Conservation (phyloP, 495 filamentous ascomycete species). For the Alectoria sarmentosa region DNA sequence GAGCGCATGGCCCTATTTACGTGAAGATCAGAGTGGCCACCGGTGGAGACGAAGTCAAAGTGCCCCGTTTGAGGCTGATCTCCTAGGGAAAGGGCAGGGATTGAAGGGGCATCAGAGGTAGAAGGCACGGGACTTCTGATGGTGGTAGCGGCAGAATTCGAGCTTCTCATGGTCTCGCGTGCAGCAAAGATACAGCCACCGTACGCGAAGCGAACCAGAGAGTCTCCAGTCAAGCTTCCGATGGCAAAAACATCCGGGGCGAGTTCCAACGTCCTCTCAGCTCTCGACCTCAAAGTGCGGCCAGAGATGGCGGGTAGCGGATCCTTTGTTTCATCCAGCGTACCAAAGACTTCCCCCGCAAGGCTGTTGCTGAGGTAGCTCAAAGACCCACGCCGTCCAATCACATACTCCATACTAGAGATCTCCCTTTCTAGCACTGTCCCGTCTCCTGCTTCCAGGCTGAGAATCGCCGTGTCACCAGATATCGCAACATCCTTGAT, state of each 20-base stretch:
- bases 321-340: slow-evolving; percentile 20
- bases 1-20: not conserved
- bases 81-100: not conserved
- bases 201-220: slow-evolving; percentile 56
- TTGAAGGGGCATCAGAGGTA: not conserved
- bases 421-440: slow-evolving; percentile 39
- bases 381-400: slow-evolving; percentile 54
- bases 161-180: slow-evolving; percentile 40
- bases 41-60: not conserved
- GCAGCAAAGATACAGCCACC: slow-evolving; percentile 56
- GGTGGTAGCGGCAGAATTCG: not conserved
- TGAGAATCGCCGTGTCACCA: slow-evolving; percentile 35
- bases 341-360: slow-evolving; percentile 43
- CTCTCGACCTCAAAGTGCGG: slow-evolving; percentile 49
- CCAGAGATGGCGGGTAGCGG: slow-evolving; percentile 42
- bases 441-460: slow-evolving; percentile 42
- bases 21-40: slow-evolving; percentile 11
- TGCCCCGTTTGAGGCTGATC: not conserved
- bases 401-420: slow-evolving; percentile 50
- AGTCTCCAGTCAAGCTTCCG: slow-evolving; percentile 59
- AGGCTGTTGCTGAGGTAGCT: slow-evolving; percentile 46
- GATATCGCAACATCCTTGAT: slow-evolving; percentile 38
- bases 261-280: slow-evolving; percentile 48
- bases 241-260: slow-evolving; percentile 51
- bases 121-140: not conserved